Base-by-base conservation (phyloP, 176 grass and related monocot species). In the Triticum urartu region DNA sequence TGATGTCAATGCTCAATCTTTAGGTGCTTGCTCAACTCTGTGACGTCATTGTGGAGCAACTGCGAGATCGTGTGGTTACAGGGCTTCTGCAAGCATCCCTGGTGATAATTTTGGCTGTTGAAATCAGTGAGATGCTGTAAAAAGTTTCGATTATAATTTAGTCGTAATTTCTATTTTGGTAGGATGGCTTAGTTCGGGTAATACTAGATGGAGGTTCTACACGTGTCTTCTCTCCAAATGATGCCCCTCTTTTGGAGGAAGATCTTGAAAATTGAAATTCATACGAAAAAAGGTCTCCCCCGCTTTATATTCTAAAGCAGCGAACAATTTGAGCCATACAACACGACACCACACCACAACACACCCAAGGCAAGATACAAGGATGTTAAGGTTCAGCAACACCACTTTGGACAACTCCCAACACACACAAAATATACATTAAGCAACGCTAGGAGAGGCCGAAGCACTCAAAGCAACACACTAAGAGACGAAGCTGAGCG, bases 241-340 rank as follows among this genome's bases (percentile, higher is more conserved):
- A 98, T 83, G 87, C 90, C 28, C 83, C 88, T 77, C 69, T 94
- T 78, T 85, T 98, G 59, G 93, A 94, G 87, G 97, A 98, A 79
- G 97, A 98, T 92, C 90, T 98, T 86, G 97, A 95, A 94, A 88
- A 88, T 98, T 86, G 97, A 95, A 94, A 88, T 81, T n/a, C 86
- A 25, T 25, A 25, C 25, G 32, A 33, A 33, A 33, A 33, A 33
- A 4, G 32, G 32, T 33, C 25, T 25, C 25, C 28, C 32, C 32
- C 32, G 32, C 32, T 33, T 33, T 33, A 33, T 33, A 33, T 33
- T 33, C 32, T 33, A 33, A 33, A 33, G 32, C 3, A 33, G 32
- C 32, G 32, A 33, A 33, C 32, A 33, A 33, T 1, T 33, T 4
- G 32, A 33, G 32, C 32, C 32, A 33, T 33, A 4, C 32, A 33